Percentiles rank a stretch among this genome's conserved stretches.
Evolutionary conservation across 179 eudicot species (phyloP).

Genomic region (Nepenthes alata): DNA sequence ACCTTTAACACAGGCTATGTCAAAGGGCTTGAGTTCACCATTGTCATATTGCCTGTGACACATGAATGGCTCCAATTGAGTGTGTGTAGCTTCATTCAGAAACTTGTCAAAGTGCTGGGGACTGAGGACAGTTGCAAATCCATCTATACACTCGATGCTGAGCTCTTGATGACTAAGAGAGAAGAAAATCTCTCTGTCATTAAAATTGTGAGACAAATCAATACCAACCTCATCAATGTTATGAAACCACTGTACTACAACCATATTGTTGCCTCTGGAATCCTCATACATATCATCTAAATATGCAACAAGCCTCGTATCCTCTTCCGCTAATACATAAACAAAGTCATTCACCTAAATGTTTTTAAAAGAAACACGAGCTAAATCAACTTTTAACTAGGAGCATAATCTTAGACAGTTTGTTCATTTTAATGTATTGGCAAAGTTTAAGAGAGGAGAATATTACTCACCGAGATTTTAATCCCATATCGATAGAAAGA

Average conservation of each 20-base stretch:
- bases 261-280: conserved; percentile 65
- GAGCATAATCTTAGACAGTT: not conserved
- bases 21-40: conserved; percentile 56
- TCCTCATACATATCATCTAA: conserved; percentile 87
- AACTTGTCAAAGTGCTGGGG: conserved; percentile 54
- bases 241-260: conserved; percentile 97
- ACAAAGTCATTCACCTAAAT: conserved; percentile 68
- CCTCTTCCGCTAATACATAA: conserved; percentile 70
- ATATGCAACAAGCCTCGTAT: conserved; percentile 60
- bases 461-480: conserved; percentile 35
- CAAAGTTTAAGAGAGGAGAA: not conserved
- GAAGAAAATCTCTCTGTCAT: conserved; percentile 85
- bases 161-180: conserved; percentile 95
- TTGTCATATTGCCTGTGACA: conserved; percentile 57
- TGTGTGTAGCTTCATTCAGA: conserved; percentile 22
- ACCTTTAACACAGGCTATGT: conserved; percentile 58
- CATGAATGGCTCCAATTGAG: conserved; percentile 40
- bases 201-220: conserved; percentile 57
- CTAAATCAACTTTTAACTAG: not conserved
- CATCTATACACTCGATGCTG: conserved; percentile 79
- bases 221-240: conserved; percentile 91
- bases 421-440: no score
- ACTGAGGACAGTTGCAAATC: conserved; percentile 53
- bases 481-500: conserved; percentile 55
- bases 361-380: not conserved